These are phyloP conservation scores for Gymnopus androsaceus DNA, from an alignment of 1,284 basidiomycete genomes.

Conservation along the genomic window DNA sequence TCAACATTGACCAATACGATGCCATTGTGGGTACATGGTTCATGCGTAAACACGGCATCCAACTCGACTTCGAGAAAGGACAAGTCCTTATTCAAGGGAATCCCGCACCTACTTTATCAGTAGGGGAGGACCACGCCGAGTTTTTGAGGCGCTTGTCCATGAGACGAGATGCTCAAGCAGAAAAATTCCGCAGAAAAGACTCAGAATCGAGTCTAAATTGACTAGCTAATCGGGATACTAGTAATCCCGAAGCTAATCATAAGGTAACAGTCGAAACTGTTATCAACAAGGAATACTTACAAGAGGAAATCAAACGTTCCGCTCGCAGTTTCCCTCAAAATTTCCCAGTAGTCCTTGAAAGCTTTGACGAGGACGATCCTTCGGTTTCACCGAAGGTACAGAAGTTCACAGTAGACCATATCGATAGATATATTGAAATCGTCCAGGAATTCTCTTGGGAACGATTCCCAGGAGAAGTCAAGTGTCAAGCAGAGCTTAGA, in stretches of 20 bases:
- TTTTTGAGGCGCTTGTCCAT: constrained; percentile 6
- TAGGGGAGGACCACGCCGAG: constrained; percentile 16
- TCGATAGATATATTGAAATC: constrained; percentile 3
- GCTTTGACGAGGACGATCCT: not conserved
- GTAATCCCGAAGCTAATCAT: not conserved
- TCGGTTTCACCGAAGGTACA: not conserved
- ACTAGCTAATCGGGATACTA: not conserved
- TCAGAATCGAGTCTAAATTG: not conserved
- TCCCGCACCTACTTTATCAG: constrained; percentile 12
- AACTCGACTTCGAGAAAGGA: constrained; percentile 28
- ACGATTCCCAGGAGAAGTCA: not conserved
- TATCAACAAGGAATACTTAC: constrained; percentile 1
- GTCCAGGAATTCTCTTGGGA: constrained; percentile 8
- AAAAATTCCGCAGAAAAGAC: not conserved
- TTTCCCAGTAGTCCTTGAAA: constrained; percentile 6
- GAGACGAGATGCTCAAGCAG: constrained; percentile 5
- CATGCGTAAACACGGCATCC: constrained; percentile 24
- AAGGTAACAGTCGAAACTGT: not conserved
- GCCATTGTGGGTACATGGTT: no score
- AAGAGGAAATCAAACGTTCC: not conserved
- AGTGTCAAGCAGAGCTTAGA: not conserved
- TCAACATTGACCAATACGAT: no score
- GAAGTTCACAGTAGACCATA: not conserved
- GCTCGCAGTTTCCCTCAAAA: constrained; percentile 3
- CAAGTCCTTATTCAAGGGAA: constrained; percentile 15